Evolutionary conservation across 345 rosid species (phyloP), one percentile per base, ranked within the genome.

Genomic region (Salix purpurea): DNA sequence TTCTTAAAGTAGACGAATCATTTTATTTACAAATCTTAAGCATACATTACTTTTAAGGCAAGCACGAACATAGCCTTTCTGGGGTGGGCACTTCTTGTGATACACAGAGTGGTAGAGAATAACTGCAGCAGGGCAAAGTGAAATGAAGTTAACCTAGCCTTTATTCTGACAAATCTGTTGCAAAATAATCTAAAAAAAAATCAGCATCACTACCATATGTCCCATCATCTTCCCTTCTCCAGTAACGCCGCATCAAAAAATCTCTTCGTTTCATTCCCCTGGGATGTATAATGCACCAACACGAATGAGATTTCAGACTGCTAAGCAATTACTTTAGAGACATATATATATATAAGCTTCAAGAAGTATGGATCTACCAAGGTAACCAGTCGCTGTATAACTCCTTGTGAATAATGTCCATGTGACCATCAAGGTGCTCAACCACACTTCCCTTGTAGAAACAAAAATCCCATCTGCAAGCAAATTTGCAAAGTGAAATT

Each of bases 151-250:
- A 83, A 40, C 44, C 44, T 40, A 40, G 44, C 65, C 70, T 58
- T 46, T 32, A 76, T 74, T 69, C 50, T 34, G 71, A 62, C 65
- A 46, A 37, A 71, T 69, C 46, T 73, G n/a, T 58, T 18, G 62
- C 61, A 21, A 70, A 74, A 78, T 24, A 21, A 56, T 18, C 8
- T 32, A 16, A 15, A 13, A 65, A 65, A 12, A 10, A 4, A 30
- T 65, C 76, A 69, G 46, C 15, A 64, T 73, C 24, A 68, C 78
- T 76, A 94, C 98, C 98, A 86, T 94, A 94, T 77, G 97, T 92
- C 71, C 98, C 97, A 76, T 91, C 97, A 80, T 91, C 97, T 86
- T 94, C 98, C 85, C 98, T 89, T 86, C 98, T 90, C 98, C 98
- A 94, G 77, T 91, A 94, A 74, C 97, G 95, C 48, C 90, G 88